Percentiles rank a stretch among this genome's conserved stretches.
Evolutionary conservation across 2,329 filamentous ascomycete species (phyloP).

Genomic region (Alternaria brassicicola): DNA sequence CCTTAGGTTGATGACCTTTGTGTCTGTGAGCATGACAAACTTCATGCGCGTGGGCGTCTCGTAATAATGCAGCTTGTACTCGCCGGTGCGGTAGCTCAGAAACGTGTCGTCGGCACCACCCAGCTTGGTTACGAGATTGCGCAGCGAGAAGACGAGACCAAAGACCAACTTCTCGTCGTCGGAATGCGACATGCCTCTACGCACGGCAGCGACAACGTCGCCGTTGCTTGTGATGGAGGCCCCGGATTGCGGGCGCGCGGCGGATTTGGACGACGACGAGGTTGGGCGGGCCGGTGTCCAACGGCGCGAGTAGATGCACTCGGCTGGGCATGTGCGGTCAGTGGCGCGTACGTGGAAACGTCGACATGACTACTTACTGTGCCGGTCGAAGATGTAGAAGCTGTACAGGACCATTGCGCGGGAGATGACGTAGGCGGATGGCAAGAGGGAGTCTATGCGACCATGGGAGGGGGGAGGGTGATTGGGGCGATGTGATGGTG

Average conservation of each 20-base stretch:
- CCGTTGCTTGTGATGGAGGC: slow-evolving; percentile 55
- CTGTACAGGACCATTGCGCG: slow-evolving; percentile 85
- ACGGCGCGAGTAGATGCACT: slow-evolving; percentile 93
- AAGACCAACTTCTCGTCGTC: slow-evolving; percentile 98
- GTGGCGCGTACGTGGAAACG: slow-evolving; percentile 7
- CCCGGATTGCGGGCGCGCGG: slow-evolving; percentile 56
- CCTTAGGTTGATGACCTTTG: slow-evolving; percentile 84
- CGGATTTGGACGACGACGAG: slow-evolving; percentile 52
- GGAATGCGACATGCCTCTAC: slow-evolving; percentile 60
- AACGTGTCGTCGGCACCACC: slow-evolving; percentile 92
- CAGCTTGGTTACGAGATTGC: slow-evolving; percentile 95
- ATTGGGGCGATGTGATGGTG: neutral
- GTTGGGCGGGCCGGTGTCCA: slow-evolving; percentile 67
- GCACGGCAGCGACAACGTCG: slow-evolving; percentile 36
- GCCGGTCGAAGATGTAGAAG: slow-evolving; percentile 98
- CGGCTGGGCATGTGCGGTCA: slow-evolving; percentile 64
- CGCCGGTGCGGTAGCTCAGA: slow-evolving; percentile 87
- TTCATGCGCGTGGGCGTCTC: slow-evolving; percentile 95
- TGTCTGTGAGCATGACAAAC: slow-evolving; percentile 95
- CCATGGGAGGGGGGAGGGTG: neutral
- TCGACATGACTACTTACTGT: slow-evolving; percentile 67
- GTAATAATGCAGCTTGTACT: slow-evolving; percentile 99
- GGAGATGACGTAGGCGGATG: neutral
- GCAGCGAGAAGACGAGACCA: slow-evolving; percentile 92
- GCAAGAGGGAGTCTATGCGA: neutral